These are phyloP conservation scores for Lentinus brumalis DNA, from an alignment of 768 basidiomycete species.

Conservation along the genomic window DNA sequence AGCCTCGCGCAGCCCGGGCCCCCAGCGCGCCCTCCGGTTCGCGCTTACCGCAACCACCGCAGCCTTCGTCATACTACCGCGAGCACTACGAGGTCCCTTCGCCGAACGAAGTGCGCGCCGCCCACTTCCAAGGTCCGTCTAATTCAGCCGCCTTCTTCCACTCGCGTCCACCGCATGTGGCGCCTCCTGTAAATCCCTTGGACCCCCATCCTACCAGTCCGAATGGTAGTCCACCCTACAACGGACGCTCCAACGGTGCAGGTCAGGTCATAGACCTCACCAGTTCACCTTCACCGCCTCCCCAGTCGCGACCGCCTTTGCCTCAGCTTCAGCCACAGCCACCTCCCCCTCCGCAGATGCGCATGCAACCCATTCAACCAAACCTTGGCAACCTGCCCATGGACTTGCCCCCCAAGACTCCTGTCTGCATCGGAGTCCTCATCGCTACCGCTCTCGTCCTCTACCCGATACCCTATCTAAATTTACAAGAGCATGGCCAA, in stretches of 20 bases:
- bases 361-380: conserved; percentile 2
- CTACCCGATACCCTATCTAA: conserved; percentile 76
- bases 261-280: conserved; percentile 76
- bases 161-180: conserved; percentile 11
- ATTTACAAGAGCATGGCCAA: conserved; percentile 35
- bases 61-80: background rate
- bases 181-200: conserved; percentile 5
- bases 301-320: conserved; percentile 15
- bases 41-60: background rate
- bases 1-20: conserved; percentile 22
- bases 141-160: conserved; percentile 36
- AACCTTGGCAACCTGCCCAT: conserved; percentile 41
- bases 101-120: conserved; percentile 42
- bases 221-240: conserved; percentile 14
- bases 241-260: conserved; percentile 3
- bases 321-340: conserved; percentile 18
- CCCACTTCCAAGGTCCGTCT: conserved; percentile 52
- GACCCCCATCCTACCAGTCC: conserved; percentile 2
- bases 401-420: conserved; percentile 75
- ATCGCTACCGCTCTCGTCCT: conserved; percentile 82
- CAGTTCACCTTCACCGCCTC: conserved; percentile 30
- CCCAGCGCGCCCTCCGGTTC: conserved; percentile 4
- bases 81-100: conserved; percentile 6
- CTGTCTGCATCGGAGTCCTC: conserved; percentile 87
- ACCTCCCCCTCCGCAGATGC: too few species aligned